Evolutionary conservation across 2,329 filamentous ascomycete genomes (phyloP), one percentile per base, ranked within the genome.

Genomic region (Fusarium fujikuroi): DNA sequence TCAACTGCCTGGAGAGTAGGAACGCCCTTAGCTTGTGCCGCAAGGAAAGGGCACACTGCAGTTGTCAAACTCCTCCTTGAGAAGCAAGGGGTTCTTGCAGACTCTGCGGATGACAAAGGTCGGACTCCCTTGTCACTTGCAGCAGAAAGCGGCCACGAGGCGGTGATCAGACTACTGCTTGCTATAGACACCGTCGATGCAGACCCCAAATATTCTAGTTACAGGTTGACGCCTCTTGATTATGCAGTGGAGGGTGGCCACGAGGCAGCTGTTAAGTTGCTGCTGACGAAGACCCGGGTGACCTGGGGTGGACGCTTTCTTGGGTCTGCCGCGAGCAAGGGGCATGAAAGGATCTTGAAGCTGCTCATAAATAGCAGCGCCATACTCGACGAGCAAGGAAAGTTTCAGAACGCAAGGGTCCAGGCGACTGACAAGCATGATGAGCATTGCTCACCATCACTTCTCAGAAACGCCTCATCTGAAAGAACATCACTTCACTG

Each of bases 21-120:
- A n/a, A n/a, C 39, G 14, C 14, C 39, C 21, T 9, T 42, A 8
- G 11, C 7, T 42, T 15, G 5, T 6, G 39, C 39, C 14, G 39
- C 39, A n/a, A 2, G 0, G 15, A n/a, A n/a, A 1, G 21, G 39
- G 39, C 39, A 42, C 12, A n/a, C 0, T 42, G 21, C 14, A 1
- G 8, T 42, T 23, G 21, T 42, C 14, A n/a, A n/a, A 7, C 8
- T 42, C 21, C 21, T 42, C 8, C 40, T 42, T 10, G 1, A 16
- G 9, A 42, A 42, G 1, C 0, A 46, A 46, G 8, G 16, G 4
- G 11, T 44, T 0, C 16, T 44, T 1, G 42, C 23, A 9, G 23
- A 19, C 16, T 18, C 6, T 3, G 23, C 4, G 10, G 16, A 19
- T 44, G 0, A 0, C 0, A 0, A 0, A 8, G 7, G 6, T 0